Conservation (phyloP, 2,329 filamentous ascomycete genomes). For the Penicillium sp. region DNA sequence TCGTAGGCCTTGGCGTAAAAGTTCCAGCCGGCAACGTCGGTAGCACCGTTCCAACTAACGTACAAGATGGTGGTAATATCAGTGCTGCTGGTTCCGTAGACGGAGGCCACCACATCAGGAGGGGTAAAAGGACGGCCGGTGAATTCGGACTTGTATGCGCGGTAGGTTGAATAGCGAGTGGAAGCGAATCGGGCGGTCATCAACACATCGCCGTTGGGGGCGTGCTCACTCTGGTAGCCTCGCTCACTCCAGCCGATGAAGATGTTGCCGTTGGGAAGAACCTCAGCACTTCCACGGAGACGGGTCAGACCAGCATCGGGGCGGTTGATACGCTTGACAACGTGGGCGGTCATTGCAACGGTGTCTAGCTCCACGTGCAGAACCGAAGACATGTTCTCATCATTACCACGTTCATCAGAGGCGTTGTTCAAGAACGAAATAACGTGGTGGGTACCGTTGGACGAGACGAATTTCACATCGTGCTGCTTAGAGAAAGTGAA, state of each 20-base stretch:
- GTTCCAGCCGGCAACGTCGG: slow-evolving; percentile 35
- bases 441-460: slow-evolving; percentile 29
- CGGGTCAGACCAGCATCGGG: slow-evolving; percentile 37
- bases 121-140: slow-evolving; percentile 33
- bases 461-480: slow-evolving; percentile 36
- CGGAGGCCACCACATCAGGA: slow-evolving; percentile 34
- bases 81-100: slow-evolving; percentile 27
- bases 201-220: slow-evolving; percentile 33
- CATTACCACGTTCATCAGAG: slow-evolving; percentile 30
- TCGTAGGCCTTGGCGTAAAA: slow-evolving; percentile 28
- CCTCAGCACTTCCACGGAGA: slow-evolving; percentile 38
- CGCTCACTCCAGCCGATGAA: slow-evolving; percentile 40
- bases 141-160: slow-evolving; percentile 42
- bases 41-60: slow-evolving; percentile 35
- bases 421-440: slow-evolving; percentile 39
- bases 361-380: slow-evolving; percentile 35
- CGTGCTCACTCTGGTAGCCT: slow-evolving; percentile 39
- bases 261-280: slow-evolving; percentile 37
- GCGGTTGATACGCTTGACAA: slow-evolving; percentile 32
- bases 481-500: slow-evolving; percentile 42
- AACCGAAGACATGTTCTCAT: slow-evolving; percentile 32
- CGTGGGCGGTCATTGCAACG: slow-evolving; percentile 28
- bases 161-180: slow-evolving; percentile 40
- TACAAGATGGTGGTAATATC: slow-evolving; percentile 23
- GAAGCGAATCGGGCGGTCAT: slow-evolving; percentile 40